Base-by-base conservation (phyloP, 257 asterid species). In the Forsythia viridissima region DNA sequence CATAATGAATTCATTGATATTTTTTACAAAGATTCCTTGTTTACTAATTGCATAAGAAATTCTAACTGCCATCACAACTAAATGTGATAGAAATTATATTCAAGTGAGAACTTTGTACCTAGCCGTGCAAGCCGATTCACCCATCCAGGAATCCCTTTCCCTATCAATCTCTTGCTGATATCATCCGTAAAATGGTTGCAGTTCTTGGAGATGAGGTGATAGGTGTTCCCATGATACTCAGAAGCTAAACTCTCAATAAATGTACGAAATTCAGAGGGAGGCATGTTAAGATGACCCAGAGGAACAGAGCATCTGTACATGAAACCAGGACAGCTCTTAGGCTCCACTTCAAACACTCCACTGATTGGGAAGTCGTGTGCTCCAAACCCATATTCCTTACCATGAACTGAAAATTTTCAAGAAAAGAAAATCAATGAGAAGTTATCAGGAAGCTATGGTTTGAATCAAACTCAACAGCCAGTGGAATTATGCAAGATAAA, bases 301-400 rank as follows among this genome's bases (percentile, higher is more conserved):
- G 89, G 82, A 24, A 87, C 80, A 21, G 91, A 87, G 77, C 82
- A 83, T 83, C 91, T 81, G 57, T 79, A 87, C 41, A 81, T 76
- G 81, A 87, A 87, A 83, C 89, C 88, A 61, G 91, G 91, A 68
- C 91, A 85, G 48, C 82, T 85, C 86, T 84, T 87, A 20, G 91
- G 91, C 76, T 87, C 91, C 76, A 87, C 91, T 85, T 85, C 91
- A 67, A 87, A 87, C 69, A 87, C 86, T 71, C 91, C 91, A 80
- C 91, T 87, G 57, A 87, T 83, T 30, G 91, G 87, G 70, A 73
- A 85, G 84, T 87, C 91, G 77, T 87, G 91, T 15, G 91, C 91
- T 79, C 89, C 91, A 77, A 79, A 87, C 40, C 89, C 89, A 72
- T 85, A 87, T 83, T 87, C 91, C 91, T 74, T 83, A 36, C 88